Evolutionary conservation across 495 filamentous ascomycete species (phyloP).

Genomic region (Penicillium waksmanii): DNA sequence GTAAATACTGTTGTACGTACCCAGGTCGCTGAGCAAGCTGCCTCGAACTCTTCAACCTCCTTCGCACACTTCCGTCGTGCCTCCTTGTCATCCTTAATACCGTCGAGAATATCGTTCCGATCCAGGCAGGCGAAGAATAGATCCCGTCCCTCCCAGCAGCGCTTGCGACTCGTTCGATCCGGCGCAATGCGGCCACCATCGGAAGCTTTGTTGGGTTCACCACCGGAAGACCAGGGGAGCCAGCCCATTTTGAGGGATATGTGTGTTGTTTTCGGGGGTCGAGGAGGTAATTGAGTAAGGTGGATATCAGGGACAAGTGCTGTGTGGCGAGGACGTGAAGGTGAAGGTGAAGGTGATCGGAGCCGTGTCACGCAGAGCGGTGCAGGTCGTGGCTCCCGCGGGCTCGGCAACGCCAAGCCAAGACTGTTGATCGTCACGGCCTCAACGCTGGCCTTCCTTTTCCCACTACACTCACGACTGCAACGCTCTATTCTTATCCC

Average conservation of each 20-base stretch:
- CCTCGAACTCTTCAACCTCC: conserved; percentile 69
- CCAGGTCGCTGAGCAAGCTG: conserved; percentile 79
- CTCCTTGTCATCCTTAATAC: conserved; percentile 71
- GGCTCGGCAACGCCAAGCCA: conserved; percentile 30
- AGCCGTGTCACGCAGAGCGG: background rate
- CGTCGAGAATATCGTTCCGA: conserved; percentile 76
- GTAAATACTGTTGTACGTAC: conserved; percentile 50
- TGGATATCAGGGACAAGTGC: background rate
- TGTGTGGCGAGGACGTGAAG: background rate
- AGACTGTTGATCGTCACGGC: conserved; percentile 30
- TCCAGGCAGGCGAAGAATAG: conserved; percentile 86
- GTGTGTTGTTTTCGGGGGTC: background rate
- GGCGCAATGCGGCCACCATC: conserved; percentile 74
- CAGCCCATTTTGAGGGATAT: conserved; percentile 47
- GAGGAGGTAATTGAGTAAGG: background rate
- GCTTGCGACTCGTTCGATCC: conserved; percentile 71
- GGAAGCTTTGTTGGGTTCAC: conserved; percentile 50
- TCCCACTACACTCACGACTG: conserved; percentile 9
- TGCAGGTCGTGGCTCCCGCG: conserved; percentile 24
- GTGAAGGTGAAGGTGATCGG: background rate
- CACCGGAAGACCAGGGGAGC: conserved; percentile 47
- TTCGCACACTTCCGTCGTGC: conserved; percentile 67
- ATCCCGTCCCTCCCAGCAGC: conserved; percentile 88
- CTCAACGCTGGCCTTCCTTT: conserved; percentile 16
- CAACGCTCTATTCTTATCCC: conserved; percentile 3